These are phyloP conservation scores for Xanthoconium stramineum DNA, from an alignment of 768 basidiomycete genomes.

Conservation along the genomic window DNA sequence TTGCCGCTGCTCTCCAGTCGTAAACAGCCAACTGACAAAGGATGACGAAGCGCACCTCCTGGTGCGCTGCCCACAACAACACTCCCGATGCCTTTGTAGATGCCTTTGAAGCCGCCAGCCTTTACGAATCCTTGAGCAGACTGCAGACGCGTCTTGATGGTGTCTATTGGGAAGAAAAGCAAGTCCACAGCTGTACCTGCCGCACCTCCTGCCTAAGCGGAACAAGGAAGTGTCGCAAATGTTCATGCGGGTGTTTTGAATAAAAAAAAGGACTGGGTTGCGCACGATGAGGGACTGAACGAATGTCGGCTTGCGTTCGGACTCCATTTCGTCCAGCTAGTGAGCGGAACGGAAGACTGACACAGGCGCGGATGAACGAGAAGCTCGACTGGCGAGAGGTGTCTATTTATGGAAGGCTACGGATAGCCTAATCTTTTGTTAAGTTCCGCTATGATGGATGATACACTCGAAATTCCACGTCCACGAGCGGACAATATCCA, in stretches of 20 bases:
- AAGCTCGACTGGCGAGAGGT: too few species aligned
- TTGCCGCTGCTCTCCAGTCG: conserved; percentile 60
- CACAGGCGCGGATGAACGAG: not conserved
- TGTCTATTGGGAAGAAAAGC: conserved; percentile 95
- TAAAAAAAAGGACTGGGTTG: conserved; percentile 11
- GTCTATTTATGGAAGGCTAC: conserved; percentile 12
- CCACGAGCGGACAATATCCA: conserved; percentile 14
- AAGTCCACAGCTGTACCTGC: conserved; percentile 94
- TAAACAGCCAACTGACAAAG: not conserved
- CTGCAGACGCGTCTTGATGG: conserved; percentile 93
- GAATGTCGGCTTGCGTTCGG: conserved; percentile 39
- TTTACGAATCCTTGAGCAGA: conserved; percentile 79
- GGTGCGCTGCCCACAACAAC: conserved; percentile 94
- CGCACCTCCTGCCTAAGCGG: conserved; percentile 73
- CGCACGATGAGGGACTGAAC: conserved; percentile 46
- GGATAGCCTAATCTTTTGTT: not conserved
- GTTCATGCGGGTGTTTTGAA: conserved; percentile 8
- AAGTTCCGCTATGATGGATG: conserved; percentile 48
- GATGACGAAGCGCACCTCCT: conserved; percentile 59
- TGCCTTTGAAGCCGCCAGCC: conserved; percentile 84
- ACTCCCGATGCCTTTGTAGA: conserved; percentile 93
- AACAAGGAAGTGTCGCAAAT: conserved; percentile 6
- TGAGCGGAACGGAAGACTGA: conserved; percentile 6
- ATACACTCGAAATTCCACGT: conserved; percentile 48
- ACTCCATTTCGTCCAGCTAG: conserved; percentile 22